These are phyloP conservation scores for Tinospora cordifolia DNA, from an alignment of 164 flowering plant genomes.

Conservation along the genomic window DNA sequence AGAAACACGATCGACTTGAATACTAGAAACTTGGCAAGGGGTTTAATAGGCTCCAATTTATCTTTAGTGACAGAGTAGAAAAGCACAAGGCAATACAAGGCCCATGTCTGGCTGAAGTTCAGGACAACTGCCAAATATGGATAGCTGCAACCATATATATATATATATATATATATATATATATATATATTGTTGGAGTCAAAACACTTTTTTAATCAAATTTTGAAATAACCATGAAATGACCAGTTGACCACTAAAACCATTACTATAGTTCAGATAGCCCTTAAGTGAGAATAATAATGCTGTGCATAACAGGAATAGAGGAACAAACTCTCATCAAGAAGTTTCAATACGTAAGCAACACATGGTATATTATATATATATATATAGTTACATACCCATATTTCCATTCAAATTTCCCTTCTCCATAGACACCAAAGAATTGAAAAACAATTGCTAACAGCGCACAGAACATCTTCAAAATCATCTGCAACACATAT, in stretches of 20 bases:
- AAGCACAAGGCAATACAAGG: conserved; percentile 91
- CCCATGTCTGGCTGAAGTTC: conserved; percentile 98
- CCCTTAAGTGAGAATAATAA: neutral
- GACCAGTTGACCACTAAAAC: neutral
- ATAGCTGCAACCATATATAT: conserved; percentile 58
- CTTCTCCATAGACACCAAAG: conserved; percentile 94
- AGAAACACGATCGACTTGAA: conserved; percentile 95
- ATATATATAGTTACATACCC: conserved; percentile 45
- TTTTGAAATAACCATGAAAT: neutral
- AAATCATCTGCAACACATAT: conserved; percentile 61
- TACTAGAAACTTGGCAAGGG: conserved; percentile 82
- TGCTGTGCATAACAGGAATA: neutral
- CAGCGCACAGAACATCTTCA: conserved; percentile 86
- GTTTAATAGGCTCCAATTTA: conserved; percentile 80
- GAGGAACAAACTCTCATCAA: neutral
- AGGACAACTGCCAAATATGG: conserved; percentile 92
- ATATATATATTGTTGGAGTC: neutral
- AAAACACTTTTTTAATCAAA: neutral
- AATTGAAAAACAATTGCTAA: conserved; percentile 69
- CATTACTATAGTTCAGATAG: neutral
- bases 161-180: conserved; percentile 7
- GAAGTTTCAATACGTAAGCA: neutral
- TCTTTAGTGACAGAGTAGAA: conserved; percentile 86
- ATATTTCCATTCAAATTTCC: conserved; percentile 90
- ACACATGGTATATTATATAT: neutral